Evolutionary conservation across 23 red algal genomes (phyloP).

Genomic region (Gracilaria caudata): DNA sequence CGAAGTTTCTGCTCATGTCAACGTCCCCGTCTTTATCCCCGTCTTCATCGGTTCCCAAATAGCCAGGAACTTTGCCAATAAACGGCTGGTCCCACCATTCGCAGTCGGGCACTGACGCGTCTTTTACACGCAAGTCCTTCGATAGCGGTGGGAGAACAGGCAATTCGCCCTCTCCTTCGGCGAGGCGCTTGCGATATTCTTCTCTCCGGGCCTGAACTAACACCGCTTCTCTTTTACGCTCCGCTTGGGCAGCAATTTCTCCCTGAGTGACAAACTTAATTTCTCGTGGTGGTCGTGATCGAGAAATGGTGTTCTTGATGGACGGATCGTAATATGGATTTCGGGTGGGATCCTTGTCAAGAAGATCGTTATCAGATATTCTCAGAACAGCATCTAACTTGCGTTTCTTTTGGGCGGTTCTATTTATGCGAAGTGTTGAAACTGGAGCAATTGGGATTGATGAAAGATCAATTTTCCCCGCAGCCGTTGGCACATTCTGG

Average conservation of each 20-base stretch:
- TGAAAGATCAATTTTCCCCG: conserved; percentile 36
- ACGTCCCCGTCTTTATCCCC: conserved; percentile 5
- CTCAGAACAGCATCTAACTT: conserved; percentile 74
- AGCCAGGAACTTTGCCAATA: conserved; percentile 5
- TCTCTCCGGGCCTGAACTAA: conserved; percentile 32
- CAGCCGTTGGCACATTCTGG: not conserved
- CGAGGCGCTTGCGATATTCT: conserved; percentile 44
- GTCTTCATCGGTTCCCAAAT: not conserved
- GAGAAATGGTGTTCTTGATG: conserved; percentile 34
- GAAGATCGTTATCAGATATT: conserved; percentile 56
- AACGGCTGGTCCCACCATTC: conserved; percentile 94
- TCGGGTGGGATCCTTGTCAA: conserved; percentile 58
- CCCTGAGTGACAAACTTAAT: conserved; percentile 65
- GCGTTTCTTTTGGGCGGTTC: conserved; percentile 32
- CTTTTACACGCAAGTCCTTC: conserved; percentile 48
- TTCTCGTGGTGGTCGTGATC: conserved; percentile 31
- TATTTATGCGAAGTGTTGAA: conserved; percentile 55
- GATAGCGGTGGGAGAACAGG: conserved; percentile 55
- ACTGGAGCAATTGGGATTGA: conserved; percentile 70
- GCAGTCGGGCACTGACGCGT: conserved; percentile 44
- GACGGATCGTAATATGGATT: conserved; percentile 76
- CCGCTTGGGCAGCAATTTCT: conserved; percentile 58
- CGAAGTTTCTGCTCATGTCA: not conserved
- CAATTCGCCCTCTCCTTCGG: conserved; percentile 49
- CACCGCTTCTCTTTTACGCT: conserved; percentile 65